phyloP scores from a whole-genome alignment of 2,329 filamentous ascomycete species.

The Cordyceps pruinosa region DNA sequence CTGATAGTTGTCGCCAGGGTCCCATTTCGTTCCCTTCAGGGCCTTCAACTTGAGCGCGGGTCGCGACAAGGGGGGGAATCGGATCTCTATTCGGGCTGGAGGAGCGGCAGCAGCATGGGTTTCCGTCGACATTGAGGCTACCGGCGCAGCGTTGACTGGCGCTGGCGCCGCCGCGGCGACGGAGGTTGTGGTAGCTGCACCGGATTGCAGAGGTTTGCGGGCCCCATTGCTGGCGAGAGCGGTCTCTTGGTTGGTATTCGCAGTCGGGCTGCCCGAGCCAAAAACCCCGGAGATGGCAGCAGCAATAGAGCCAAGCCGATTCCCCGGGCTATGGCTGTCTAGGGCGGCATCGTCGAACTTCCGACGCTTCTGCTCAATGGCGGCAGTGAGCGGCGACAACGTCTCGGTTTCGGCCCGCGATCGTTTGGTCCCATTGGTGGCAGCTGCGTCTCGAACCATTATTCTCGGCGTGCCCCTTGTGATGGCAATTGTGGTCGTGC shows the following conservation, averaged over 20 bases:
- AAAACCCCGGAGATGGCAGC: slow-evolving; percentile 25
- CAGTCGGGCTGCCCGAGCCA: slow-evolving; percentile 18
- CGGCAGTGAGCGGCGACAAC: slow-evolving; percentile 5
- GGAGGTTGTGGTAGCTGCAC: neutral
- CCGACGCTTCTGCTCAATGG: slow-evolving; percentile 8
- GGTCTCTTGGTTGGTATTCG: slow-evolving; percentile 5
- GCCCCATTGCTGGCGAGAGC: slow-evolving; percentile 1
- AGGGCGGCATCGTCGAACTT: neutral
- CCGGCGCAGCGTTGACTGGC: neutral
- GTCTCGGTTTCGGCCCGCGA: slow-evolving; percentile 3
- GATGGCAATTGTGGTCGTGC: neutral
- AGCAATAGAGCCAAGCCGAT: slow-evolving; percentile 20
- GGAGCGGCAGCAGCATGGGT: slow-evolving; percentile 4
- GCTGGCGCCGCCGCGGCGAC: neutral
- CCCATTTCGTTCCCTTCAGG: slow-evolving; percentile 33
- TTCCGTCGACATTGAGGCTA: slow-evolving; percentile 2
- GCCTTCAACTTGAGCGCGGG: slow-evolving; percentile 32
- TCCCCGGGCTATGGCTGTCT: neutral
- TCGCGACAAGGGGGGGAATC: slow-evolving; percentile 13
- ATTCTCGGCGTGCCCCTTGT: neutral
- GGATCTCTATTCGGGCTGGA: slow-evolving; percentile 10
- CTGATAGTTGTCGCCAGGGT: slow-evolving; percentile 22
- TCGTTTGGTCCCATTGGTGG: slow-evolving; percentile 1
- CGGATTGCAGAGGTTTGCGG: neutral
- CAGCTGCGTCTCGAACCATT: slow-evolving; percentile 2